Conservation (phyloP, 805 yeast species). For the Suhomyces xylopsoci region DNA sequence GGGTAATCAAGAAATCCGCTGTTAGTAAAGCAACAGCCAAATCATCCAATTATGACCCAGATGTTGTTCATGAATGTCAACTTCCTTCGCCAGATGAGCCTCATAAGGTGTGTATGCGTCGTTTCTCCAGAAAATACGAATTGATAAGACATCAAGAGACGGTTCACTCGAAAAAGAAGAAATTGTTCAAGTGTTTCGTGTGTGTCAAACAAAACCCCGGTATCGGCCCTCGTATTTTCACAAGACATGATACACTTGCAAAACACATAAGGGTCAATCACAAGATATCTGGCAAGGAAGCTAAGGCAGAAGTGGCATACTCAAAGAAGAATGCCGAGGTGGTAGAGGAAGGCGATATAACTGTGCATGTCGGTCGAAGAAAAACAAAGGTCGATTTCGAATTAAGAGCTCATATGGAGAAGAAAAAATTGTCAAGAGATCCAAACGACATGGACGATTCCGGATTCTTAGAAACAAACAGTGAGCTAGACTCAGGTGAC, state of each 20-base stretch:
- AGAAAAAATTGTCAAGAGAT: slow-evolving; percentile 20
- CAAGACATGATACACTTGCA: slow-evolving; percentile 91
- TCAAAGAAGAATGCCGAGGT: slow-evolving; percentile 46
- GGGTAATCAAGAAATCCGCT: slow-evolving; percentile 25
- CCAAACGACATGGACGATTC: slow-evolving; percentile 10
- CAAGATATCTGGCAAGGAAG: slow-evolving; percentile 45
- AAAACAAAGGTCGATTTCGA: slow-evolving; percentile 47
- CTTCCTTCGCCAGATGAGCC: slow-evolving; percentile 44
- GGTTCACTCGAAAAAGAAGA: slow-evolving; percentile 85
- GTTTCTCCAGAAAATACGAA: slow-evolving; percentile 71
- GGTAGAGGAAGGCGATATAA: slow-evolving; percentile 47
- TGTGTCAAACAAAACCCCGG: slow-evolving; percentile 70
- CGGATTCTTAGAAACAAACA: slow-evolving; percentile 9
- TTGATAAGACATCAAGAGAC: slow-evolving; percentile 94
- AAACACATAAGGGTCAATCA: slow-evolving; percentile 68
- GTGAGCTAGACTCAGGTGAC: slow-evolving; percentile 15
- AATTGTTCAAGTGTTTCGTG: slow-evolving; percentile 78
- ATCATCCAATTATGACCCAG: slow-evolving; percentile 46
- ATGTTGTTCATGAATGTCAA: slow-evolving; percentile 46
- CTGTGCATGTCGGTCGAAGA: slow-evolving; percentile 45
- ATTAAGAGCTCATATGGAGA: slow-evolving; percentile 44
- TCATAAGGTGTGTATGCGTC: slow-evolving; percentile 36
- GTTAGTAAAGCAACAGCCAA: slow-evolving; percentile 23
- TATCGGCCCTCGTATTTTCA: slow-evolving; percentile 70
- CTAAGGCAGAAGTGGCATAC: slow-evolving; percentile 46